These are phyloP conservation scores for Pseudogymnoascus sp. DNA, from an alignment of 2,329 filamentous ascomycete species.

Conservation along the genomic window DNA sequence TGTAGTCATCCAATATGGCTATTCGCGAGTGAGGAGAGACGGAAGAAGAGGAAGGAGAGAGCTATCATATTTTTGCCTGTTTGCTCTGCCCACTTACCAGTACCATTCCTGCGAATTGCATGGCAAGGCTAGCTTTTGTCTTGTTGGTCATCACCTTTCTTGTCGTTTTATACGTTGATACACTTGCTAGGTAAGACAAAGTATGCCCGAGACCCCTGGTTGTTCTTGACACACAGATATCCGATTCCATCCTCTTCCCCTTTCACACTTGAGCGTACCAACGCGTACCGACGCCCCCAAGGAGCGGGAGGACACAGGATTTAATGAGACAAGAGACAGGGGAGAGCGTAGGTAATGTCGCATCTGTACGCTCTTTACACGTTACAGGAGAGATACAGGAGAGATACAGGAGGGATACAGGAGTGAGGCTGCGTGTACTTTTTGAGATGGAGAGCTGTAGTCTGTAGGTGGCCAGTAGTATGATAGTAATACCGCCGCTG, in stretches of 20 bases:
- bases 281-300: background rate
- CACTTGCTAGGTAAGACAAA: background rate
- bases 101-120: background rate
- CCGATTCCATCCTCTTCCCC: background rate
- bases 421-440: background rate
- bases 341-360: background rate
- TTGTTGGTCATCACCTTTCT: background rate
- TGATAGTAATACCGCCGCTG: background rate
- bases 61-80: background rate
- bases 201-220: background rate
- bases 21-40: background rate
- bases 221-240: constrained; percentile 5
- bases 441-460: background rate
- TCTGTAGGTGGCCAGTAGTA: no score
- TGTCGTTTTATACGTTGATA: background rate
- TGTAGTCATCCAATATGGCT: constrained; percentile 4
- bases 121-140: background rate
- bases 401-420: background rate
- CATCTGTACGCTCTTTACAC: background rate
- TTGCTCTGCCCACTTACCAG: background rate
- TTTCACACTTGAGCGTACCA: background rate
- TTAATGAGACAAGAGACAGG: background rate
- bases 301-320: background rate
- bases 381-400: background rate
- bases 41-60: background rate